Evolutionary conservation across 306 rosid genomes (phyloP).

Genomic region (Vigna hirtella): DNA sequence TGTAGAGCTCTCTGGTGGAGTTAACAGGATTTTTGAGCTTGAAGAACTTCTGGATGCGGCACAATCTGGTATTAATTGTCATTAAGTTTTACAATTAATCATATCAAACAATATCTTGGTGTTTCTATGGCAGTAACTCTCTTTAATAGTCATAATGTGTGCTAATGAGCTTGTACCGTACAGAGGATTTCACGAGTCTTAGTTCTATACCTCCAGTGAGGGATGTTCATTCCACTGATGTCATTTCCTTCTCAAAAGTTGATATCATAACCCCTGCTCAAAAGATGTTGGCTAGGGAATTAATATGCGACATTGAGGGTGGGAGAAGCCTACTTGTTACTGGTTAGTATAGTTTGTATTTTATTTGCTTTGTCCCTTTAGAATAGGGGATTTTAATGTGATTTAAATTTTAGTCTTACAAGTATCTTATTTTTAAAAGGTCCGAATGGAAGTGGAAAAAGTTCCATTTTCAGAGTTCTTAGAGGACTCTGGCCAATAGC

Average conservation of each 20-base stretch:
- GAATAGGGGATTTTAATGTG: slow-evolving; percentile 15
- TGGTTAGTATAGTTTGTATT: slow-evolving; percentile 58
- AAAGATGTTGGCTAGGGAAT: slow-evolving; percentile 76
- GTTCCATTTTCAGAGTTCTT: slow-evolving; percentile 88
- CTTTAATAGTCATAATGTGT: slow-evolving; percentile 11
- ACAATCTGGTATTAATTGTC: slow-evolving; percentile 63
- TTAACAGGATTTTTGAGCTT: slow-evolving; percentile 84
- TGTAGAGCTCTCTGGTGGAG: slow-evolving; percentile 79
- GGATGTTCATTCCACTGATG: slow-evolving; percentile 55
- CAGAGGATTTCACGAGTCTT: slow-evolving; percentile 51
- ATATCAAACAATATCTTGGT: neutral
- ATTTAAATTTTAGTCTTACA: slow-evolving; percentile 31
- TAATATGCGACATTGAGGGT: slow-evolving; percentile 68
- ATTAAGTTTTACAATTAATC: neutral
- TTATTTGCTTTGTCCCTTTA: slow-evolving; percentile 21
- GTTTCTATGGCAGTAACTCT: slow-evolving; percentile 27
- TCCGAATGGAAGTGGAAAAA: slow-evolving; percentile 93
- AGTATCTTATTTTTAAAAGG: slow-evolving; percentile 53
- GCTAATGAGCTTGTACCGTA: slow-evolving; percentile 32
- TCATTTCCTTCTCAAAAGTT: slow-evolving; percentile 76
- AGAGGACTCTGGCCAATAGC: slow-evolving; percentile 85
- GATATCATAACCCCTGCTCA: slow-evolving; percentile 77
- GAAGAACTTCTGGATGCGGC: slow-evolving; percentile 81
- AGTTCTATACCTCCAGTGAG: slow-evolving; percentile 49
- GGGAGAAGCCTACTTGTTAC: slow-evolving; percentile 84